A percentile compares a stretch with the other conserved stretches of the same genome.
Conservation (phyloP, 495 filamentous ascomycete species). For the Apodospora peruviana region DNA sequence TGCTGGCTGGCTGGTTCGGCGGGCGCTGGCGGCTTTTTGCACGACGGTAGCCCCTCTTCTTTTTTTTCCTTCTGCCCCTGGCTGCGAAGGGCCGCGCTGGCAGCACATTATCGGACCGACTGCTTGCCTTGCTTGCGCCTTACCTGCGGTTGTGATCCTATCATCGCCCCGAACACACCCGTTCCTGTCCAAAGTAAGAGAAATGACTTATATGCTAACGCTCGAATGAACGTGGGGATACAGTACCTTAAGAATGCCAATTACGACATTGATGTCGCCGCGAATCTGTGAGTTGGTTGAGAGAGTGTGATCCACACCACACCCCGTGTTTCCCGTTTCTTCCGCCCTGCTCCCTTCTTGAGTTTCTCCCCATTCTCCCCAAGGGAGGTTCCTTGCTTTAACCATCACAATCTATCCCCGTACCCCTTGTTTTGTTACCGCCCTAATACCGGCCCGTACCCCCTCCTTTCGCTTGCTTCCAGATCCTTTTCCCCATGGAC, state of each 20-base stretch:
- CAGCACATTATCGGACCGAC: slow-evolving; percentile 16
- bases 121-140: too few species aligned
- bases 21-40: too few species aligned
- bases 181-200: background rate
- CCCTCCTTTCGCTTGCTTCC: background rate
- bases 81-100: background rate
- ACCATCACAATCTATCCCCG: too few species aligned
- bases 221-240: slow-evolving; percentile 12
- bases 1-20: slow-evolving; percentile 9
- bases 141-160: background rate
- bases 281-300: slow-evolving; percentile 40
- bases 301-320: too few species aligned
- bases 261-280: slow-evolving; percentile 47
- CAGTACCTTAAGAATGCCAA: slow-evolving; percentile 34
- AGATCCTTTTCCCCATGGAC: background rate
- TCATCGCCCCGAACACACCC: background rate
- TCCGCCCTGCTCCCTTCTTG: too few species aligned
- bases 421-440: background rate
- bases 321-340: too few species aligned
- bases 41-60: too few species aligned
- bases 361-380: too few species aligned
- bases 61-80: too few species aligned
- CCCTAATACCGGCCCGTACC: background rate
- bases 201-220: background rate
- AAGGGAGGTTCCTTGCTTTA: too few species aligned